Evolutionary conservation across 2,329 filamentous ascomycete species (phyloP), one percentile per base, ranked within the genome.

Genomic region (Boeremia lycopersici): DNA sequence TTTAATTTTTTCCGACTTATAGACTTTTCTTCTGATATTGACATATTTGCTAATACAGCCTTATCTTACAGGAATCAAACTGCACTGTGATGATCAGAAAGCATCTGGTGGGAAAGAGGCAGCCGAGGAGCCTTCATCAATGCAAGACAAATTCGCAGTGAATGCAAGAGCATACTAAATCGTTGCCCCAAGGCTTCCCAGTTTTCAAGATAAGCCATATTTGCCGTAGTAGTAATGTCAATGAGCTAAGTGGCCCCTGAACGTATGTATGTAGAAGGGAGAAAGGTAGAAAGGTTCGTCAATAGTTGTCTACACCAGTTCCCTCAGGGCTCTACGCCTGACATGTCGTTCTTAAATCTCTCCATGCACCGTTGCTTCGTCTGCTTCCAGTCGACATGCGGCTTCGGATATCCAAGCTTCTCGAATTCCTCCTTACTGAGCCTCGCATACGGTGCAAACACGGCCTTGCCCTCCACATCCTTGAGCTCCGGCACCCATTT

Each of bases 361-460:
- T 76, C 73, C 51, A 79, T 71, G 25, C 75, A 76, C 55, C 78
- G 72, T 39, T 71, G 61, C 64, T 77, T 74, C 26, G 73, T 79
- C 64, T 77, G 72, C 48, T 72, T 71, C 64, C 74, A 80, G 58
- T 80, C 72, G 23, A 80, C 77, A 65, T 79, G 75, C 43, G 78
- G 78, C 56, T 68, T 68, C 26, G 78, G 78, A 62, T 80, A 80
- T 3, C 76, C 78, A 41, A 79, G 49, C 59, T 78, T 77, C 67
- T 80, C 77, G 65, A 81, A 82, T 53, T 81, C 78, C n/a, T 73
- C 67, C 58, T 77, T 77, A 8, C 64, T 67, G 53, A 81, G 63
- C 19, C 80, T 61, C 33, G 73, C 74, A 62, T 76, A 74, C 0
- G 80, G 80, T 51, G 78, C 78, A 62, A 81, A 82, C 1, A 83